Base-by-base conservation (phyloP, 1,284 basidiomycete genomes). In the Tilletia walkeri region DNA sequence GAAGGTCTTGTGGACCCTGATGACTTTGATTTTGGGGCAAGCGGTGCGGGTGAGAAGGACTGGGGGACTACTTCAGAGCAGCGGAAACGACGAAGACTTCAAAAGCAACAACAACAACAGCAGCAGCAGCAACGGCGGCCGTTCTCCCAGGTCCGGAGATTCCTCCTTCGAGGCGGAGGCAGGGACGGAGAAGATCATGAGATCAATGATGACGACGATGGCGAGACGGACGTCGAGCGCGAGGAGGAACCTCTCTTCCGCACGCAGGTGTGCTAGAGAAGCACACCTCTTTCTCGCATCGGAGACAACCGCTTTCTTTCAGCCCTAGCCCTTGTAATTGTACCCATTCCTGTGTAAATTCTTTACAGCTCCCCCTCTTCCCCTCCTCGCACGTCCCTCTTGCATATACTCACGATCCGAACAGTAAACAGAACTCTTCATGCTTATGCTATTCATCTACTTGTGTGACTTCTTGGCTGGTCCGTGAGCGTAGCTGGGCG, bases 171-270 rank as follows among this genome's bases (percentile, higher is more conserved):
- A 12, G 18, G 50, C 50, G 50, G 20, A 7, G 50, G 6, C 10
- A 24, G n/a, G 6, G 50, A 53, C 4, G 7, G 9, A 9, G 6
- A 45, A 1, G 41, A 61, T 34, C 20, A 61, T 7, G 56, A 16
- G 6, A 38, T 4, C 7, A 2, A 9, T 30, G 56, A 61, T 2
- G 56, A 38, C 18, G 56, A 56, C 53, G 20, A 24, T 24, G 20
- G 24, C 56, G 56, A 61, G 16, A 61, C 56, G 12, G 56, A 61
- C 18, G 56, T 61, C 7, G 56, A 61, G 24, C 20, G 56, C 24
- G 56, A 61, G 50, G 50, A 18, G 50, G 50, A n/a, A 24, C 18
- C 50, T 53, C 50, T 24, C 18, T 24, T 12, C 16, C 50, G 50
- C 1, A 24, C 50, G n/a, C 18, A 18, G 50, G 50, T 18, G 16